These are phyloP conservation scores for Leccinum fibrillosum DNA, from an alignment of 768 basidiomycete genomes.

Conservation along the genomic window DNA sequence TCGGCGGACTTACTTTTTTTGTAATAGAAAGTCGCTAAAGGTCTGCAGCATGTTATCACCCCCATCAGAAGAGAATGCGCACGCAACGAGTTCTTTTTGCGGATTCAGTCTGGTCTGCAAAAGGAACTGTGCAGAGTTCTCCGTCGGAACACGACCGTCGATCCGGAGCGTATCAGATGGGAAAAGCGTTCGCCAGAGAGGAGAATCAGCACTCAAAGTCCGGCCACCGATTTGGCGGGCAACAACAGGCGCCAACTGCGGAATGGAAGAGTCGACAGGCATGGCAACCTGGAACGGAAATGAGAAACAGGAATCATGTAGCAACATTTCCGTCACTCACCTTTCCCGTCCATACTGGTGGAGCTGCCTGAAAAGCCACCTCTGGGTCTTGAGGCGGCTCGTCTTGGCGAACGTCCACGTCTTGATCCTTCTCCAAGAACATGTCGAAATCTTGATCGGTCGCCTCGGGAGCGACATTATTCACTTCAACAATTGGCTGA, in stretches of 20 bases:
- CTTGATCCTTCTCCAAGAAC: constrained; percentile 65
- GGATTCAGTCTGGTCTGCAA: constrained; percentile 74
- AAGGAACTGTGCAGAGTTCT: constrained; percentile 75
- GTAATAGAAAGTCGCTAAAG: constrained; percentile 63
- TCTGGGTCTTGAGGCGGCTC: constrained; percentile 39
- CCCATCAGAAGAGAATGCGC: constrained; percentile 60
- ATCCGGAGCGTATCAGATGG: constrained; percentile 68
- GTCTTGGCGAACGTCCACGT: constrained; percentile 26
- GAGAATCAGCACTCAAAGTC: constrained; percentile 49
- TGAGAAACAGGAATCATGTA: constrained; percentile 7
- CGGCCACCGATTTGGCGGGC: constrained; percentile 83
- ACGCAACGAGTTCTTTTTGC: constrained; percentile 75
- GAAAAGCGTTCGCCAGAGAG: constrained; percentile 75
- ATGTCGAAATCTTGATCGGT: constrained; percentile 86
- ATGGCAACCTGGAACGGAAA: constrained; percentile 58
- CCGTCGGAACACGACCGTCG: constrained; percentile 79
- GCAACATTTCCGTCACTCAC: constrained; percentile 38
- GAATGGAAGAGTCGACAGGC: constrained; percentile 72
- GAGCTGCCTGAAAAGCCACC: constrained; percentile 51
- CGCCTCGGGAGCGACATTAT: constrained; percentile 37
- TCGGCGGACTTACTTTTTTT: constrained; percentile 58
- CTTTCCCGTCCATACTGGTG: constrained; percentile 72
- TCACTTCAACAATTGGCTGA: constrained; percentile 48
- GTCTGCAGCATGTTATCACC: constrained; percentile 51
- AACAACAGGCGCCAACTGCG: constrained; percentile 60